A percentile compares a stretch with the other conserved stretches of the same genome.
Evolutionary conservation across 208 protist genomes (phyloP).

Genomic region (Wallacemonas sp.): DNA sequence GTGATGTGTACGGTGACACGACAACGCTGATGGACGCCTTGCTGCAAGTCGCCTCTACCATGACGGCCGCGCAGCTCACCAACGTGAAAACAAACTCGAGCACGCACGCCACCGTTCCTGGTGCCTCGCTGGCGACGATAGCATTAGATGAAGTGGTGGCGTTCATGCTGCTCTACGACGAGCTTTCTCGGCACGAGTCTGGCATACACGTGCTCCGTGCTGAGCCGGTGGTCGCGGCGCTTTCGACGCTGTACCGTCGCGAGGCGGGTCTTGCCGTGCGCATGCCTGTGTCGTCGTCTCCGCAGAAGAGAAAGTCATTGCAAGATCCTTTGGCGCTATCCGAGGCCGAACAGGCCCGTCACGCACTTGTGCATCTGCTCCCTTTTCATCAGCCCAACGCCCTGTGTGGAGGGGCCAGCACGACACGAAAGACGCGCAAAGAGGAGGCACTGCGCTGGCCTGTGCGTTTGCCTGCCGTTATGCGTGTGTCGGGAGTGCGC

Average conservation of each 20-base stretch:
- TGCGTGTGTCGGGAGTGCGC: conserved; percentile 32
- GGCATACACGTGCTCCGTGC: conserved; percentile 43
- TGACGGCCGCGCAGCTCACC: conserved; percentile 40
- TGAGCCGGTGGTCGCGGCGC: conserved; percentile 29
- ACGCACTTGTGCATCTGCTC: conserved; percentile 27
- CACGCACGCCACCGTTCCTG: not conserved
- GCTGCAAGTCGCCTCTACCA: conserved; percentile 29
- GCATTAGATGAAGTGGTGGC: conserved; percentile 39
- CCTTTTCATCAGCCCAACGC: conserved; percentile 25
- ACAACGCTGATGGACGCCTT: conserved; percentile 50
- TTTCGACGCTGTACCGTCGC: conserved; percentile 27
- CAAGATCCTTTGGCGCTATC: no score
- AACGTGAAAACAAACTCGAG: no score
- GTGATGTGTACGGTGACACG: conserved; percentile 20
- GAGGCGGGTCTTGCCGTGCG: conserved; percentile 5
- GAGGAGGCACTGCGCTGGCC: not conserved
- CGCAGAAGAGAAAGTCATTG: not conserved
- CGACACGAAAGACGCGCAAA: not conserved
- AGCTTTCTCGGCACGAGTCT: conserved; percentile 36
- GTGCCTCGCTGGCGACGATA: conserved; percentile 16
- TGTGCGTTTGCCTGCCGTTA: conserved; percentile 19
- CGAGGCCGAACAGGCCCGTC: no score
- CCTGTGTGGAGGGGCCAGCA: conserved; percentile 19
- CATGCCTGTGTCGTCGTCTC: conserved; percentile 2
- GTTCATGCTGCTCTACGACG: conserved; percentile 67